phyloP scores from a whole-genome alignment of 352 stramenopile species.

The Thalassiosira oceanica region DNA sequence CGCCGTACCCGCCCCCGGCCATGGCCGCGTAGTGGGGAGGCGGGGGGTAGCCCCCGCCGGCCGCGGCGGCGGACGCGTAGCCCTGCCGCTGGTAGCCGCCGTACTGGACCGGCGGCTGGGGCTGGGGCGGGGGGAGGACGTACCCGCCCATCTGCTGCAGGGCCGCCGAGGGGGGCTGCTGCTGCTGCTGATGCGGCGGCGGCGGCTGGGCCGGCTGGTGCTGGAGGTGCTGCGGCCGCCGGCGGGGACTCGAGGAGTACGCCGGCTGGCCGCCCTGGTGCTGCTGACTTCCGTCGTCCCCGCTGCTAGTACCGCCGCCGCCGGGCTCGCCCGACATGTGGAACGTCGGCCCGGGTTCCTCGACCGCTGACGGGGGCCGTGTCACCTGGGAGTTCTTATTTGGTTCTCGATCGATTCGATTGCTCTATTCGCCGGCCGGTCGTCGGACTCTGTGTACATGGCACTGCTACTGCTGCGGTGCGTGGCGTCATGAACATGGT shows the following conservation, averaged over 20 bases:
- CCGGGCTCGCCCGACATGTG: conserved; percentile 96
- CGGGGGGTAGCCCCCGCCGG: no score
- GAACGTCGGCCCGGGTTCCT: conserved; percentile 95
- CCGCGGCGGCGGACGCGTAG: no score
- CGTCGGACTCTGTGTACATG: no score
- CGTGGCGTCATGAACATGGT: no score
- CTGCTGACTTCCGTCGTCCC: neutral
- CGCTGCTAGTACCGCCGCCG: conserved; percentile 42
- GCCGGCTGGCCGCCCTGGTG: neutral
- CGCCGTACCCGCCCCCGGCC: neutral
- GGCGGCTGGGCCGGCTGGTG: neutral
- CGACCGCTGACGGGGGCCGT: no score
- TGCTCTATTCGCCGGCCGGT: no score
- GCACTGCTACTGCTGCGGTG: no score
- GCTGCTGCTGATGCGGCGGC: neutral
- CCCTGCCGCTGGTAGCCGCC: no score
- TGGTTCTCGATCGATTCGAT: no score
- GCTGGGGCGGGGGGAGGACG: neutral
- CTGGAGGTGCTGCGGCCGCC: neutral
- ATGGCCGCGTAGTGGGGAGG: no score
- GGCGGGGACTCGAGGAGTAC: neutral
- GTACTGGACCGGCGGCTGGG: no score
- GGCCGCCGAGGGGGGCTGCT: neutral
- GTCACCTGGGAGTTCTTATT: no score
- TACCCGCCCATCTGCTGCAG: neutral